Percentiles rank a stretch among this genome's conserved stretches.
Conservation (phyloP, 2,329 filamentous ascomycete species). For the Pochonia chlamydosporia region DNA sequence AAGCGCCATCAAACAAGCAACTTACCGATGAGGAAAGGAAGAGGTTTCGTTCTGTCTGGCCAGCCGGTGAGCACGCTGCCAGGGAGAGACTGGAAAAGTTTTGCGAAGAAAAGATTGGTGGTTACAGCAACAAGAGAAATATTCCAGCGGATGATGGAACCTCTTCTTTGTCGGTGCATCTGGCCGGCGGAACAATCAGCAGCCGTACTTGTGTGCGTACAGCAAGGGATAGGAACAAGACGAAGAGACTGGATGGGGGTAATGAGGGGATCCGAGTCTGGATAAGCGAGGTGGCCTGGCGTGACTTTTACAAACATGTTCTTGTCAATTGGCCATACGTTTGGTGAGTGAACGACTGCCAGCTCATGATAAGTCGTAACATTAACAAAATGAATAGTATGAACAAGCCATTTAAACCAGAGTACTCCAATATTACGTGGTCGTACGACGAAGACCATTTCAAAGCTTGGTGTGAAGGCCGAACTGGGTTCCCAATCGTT, state of each 20-base stretch:
- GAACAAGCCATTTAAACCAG: constrained; percentile 67
- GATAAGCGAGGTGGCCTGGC: constrained; percentile 81
- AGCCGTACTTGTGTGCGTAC: constrained; percentile 59
- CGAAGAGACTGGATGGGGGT: constrained; percentile 60
- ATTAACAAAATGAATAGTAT: constrained; percentile 27
- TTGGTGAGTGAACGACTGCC: constrained; percentile 43
- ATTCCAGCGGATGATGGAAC: constrained; percentile 58
- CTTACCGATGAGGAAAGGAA: constrained; percentile 54
- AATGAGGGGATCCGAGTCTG: constrained; percentile 62
- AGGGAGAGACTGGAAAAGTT: constrained; percentile 59
- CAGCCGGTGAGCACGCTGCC: constrained; percentile 71
- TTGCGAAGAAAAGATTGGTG: constrained; percentile 53
- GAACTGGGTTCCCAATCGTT: constrained; percentile 76
- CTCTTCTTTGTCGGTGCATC: constrained; percentile 65
- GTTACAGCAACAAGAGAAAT: constrained; percentile 62
- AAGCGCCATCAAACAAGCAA: constrained; percentile 56
- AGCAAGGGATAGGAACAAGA: constrained; percentile 58
- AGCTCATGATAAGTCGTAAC: background rate
- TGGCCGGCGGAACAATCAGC: constrained; percentile 63
- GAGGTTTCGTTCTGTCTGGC: constrained; percentile 57
- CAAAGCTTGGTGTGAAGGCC: constrained; percentile 65
- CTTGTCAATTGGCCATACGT: constrained; percentile 80
- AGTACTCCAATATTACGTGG: constrained; percentile 79
- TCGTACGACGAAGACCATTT: constrained; percentile 68
- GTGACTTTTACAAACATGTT: constrained; percentile 85